Percentiles rank a stretch among this genome's conserved stretches.
phyloP scores from a whole-genome alignment of 352 stramenopile species.

The Phytophthora citrophthora region DNA sequence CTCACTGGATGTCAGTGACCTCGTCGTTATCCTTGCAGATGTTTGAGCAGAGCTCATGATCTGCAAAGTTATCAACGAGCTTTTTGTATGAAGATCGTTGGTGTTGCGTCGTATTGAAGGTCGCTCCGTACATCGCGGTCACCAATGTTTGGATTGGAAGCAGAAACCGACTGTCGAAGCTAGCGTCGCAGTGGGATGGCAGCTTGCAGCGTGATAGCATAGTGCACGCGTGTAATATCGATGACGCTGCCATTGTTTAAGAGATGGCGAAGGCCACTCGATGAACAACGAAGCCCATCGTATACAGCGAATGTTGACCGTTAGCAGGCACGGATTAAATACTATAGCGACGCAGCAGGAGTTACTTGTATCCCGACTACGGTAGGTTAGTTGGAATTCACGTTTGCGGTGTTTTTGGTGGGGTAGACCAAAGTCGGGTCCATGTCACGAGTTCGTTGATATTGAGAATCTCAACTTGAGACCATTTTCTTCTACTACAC shows the following conservation, averaged over 20 bases:
- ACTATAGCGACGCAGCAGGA: too few species aligned
- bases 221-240: background rate
- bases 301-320: too few species aligned
- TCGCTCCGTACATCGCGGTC: slow-evolving; percentile 1
- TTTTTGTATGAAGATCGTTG: background rate
- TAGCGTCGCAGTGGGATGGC: background rate
- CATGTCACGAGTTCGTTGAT: too few species aligned
- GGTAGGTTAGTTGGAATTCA: too few species aligned
- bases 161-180: background rate
- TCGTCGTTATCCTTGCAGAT: slow-evolving; percentile 15
- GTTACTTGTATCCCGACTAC: too few species aligned
- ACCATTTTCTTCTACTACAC: too few species aligned
- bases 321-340: too few species aligned
- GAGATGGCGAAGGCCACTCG: background rate
- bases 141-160: slow-evolving; percentile 3
- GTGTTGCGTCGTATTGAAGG: background rate
- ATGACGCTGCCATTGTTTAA: background rate
- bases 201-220: background rate
- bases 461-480: too few species aligned
- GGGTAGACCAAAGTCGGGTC: too few species aligned
- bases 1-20: background rate
- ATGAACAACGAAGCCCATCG: too few species aligned
- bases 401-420: too few species aligned
- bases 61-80: slow-evolving; percentile 1
- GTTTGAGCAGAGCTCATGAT: slow-evolving; percentile 23